phyloP scores from a whole-genome alignment of 768 basidiomycete species.

The Ramaria sp. region DNA sequence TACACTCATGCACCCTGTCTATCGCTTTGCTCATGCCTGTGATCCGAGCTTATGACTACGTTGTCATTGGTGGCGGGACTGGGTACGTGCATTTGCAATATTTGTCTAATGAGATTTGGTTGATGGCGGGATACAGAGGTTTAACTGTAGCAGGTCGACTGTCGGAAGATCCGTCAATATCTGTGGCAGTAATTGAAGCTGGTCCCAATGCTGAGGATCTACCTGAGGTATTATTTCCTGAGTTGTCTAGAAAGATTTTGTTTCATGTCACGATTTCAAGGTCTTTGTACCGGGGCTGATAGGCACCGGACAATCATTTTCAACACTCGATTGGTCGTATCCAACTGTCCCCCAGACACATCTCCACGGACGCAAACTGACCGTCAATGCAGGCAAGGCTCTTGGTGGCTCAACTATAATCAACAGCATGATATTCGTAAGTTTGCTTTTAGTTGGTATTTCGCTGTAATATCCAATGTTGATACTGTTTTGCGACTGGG shows the following conservation, averaged over 20 bases:
- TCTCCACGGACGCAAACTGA: constrained; percentile 6
- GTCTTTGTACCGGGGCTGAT: constrained; percentile 14
- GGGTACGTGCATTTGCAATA: neutral
- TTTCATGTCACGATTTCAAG: neutral
- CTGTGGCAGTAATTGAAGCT: constrained; percentile 14
- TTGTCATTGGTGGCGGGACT: constrained; percentile 16
- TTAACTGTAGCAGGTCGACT: constrained; percentile 14
- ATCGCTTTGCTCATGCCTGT: neutral
- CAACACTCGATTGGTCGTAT: constrained; percentile 14
- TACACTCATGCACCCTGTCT: neutral
- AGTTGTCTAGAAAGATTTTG: too few relatives aligned
- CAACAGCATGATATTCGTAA: constrained; percentile 14
- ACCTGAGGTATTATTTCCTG: constrained; percentile 1
- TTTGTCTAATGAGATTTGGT: neutral
- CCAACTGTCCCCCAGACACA: constrained; percentile 6
- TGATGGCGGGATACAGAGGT: constrained; percentile 5
- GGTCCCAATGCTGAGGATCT: constrained; percentile 12
- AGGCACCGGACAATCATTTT: constrained; percentile 6
- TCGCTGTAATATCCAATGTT: neutral
- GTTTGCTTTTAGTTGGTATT: neutral
- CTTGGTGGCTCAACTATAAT: constrained; percentile 18
- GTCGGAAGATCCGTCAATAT: constrained; percentile 10
- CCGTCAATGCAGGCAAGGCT: constrained; percentile 15
- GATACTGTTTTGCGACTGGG: neutral
- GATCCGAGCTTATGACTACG: constrained; percentile 10